Evolutionary conservation across 139 green algal genomes (phyloP).

Genomic region (Raphidocelis subcapitata): DNA sequence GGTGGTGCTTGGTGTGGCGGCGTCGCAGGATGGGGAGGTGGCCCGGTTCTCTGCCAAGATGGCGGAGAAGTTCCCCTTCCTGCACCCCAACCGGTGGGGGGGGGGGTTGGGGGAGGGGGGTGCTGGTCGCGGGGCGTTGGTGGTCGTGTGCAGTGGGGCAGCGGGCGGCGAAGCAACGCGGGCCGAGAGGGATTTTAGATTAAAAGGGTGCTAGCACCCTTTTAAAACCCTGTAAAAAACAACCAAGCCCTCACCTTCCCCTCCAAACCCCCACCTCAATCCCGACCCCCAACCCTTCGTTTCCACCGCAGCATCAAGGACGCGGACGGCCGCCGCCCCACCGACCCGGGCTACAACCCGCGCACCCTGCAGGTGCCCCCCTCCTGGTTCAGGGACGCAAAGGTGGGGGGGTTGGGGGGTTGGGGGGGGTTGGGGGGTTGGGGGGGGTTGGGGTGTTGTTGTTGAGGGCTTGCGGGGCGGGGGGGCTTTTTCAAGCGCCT

Average conservation of each 20-base stretch:
- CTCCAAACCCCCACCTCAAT: too few relatives aligned
- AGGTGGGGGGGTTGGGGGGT: constrained; percentile 14
- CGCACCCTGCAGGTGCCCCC: constrained; percentile 80
- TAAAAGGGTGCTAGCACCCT: background rate
- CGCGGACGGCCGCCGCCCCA: constrained; percentile 45
- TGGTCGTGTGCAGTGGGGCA: background rate
- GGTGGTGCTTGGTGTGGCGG: constrained; percentile 35
- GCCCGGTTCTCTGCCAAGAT: constrained; percentile 58
- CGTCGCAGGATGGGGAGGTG: constrained; percentile 32
- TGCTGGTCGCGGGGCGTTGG: background rate
- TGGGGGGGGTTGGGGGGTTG: background rate
- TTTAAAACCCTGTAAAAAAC: background rate
- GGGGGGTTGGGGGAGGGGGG: background rate
- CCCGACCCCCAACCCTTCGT: too few relatives aligned
- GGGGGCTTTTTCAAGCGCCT: too few relatives aligned
- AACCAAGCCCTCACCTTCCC: too few relatives aligned
- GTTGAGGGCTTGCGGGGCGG: background rate
- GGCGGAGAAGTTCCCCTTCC: constrained; percentile 71
- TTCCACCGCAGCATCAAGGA: constrained; percentile 64
- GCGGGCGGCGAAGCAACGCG: background rate
- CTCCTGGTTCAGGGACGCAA: constrained; percentile 70
- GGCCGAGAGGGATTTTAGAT: background rate
- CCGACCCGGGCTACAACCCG: constrained; percentile 73
- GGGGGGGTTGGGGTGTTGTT: background rate
- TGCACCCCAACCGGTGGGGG: constrained; percentile 47